phyloP scores from a whole-genome alignment of 2,329 filamentous ascomycete genomes.

The Sporothrix luriei region DNA sequence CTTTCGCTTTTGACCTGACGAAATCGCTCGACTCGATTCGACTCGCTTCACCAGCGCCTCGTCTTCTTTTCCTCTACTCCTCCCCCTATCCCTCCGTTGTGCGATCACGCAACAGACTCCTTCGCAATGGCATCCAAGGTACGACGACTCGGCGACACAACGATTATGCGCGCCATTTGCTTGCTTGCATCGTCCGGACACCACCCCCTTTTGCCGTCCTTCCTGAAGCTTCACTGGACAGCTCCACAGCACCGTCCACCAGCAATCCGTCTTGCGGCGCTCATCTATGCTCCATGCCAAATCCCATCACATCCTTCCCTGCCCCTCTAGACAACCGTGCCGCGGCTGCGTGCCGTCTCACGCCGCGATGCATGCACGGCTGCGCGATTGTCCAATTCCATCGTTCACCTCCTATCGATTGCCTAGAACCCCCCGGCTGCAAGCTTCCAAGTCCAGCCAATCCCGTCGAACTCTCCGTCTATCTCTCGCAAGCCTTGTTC shows the following conservation, averaged over 20 bases:
- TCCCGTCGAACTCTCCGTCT: not conserved
- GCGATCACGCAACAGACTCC: conserved; percentile 4
- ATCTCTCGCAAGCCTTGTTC: conserved; percentile 11
- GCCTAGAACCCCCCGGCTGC: not conserved
- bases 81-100: not conserved
- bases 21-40: conserved; percentile 2
- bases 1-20: conserved; percentile 4
- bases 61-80: conserved; percentile 6
- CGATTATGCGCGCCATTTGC: not conserved
- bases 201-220: not conserved
- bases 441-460: not conserved
- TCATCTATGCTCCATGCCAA: not conserved
- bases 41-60: not conserved
- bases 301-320: not conserved
- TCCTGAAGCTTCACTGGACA: not conserved
- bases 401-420: not conserved
- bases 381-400: not conserved
- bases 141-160: conserved; percentile 6
- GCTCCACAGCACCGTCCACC: not conserved
- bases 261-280: not conserved
- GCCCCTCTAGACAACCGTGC: not conserved
- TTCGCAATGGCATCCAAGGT: conserved; percentile 34
- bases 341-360: conserved; percentile 23
- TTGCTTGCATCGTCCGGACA: not conserved
- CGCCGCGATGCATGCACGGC: conserved; percentile 21